Evolutionary conservation across 2,329 filamentous ascomycete species (phyloP), one percentile per base, ranked within the genome.

Genomic region (Kalmusia sp.): DNA sequence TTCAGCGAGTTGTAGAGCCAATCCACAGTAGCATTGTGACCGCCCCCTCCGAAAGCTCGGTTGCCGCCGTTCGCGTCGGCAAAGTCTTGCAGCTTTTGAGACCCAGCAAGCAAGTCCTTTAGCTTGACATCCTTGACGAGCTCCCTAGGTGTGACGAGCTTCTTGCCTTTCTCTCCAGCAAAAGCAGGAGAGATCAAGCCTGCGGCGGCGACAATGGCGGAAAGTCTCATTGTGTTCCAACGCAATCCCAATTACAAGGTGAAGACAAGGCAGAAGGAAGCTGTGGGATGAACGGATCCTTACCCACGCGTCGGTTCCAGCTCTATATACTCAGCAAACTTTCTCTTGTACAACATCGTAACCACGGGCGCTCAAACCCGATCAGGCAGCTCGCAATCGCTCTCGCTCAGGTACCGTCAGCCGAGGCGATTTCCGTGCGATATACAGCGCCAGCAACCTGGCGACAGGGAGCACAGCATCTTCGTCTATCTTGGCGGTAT

Each of bases 21-120:
- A 7, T 73, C 64, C 39, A 77, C 62, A 1, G 76, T 78, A 17
- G 70, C 71, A 31, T 76, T 72, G 60, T 77, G 74, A 7, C 69
- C 76, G 14, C 54, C 50, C 4, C 68, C 67, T 17, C 74, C 72
- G 54, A 75, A 73, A 8, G 76, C 63, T 22, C 76, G 63, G 52
- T 77, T 78, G 11, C 71, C 65, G 5, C 68, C 62, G 19, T 71
- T 72, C 25, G 64, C 63, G 50, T 76, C 72, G n/a, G 76, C 76
- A 28, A 76, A 67, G 50, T 69, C 62, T 45, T 77, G 67, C 15
- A 78, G 65, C 17, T 63, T 56, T 38, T 72, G 55, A 4, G 70
- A 58, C 28, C 70, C 68, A 17, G 58, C 59, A 15, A 72, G 38
- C 22, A 75, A 63, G 12, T 65, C 62, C 19, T 68, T 55, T 6